Percentiles rank a stretch among this genome's conserved stretches.
Evolutionary conservation across 2,329 filamentous ascomycete species (phyloP).

Genomic region (Cladosporium colombiae): DNA sequence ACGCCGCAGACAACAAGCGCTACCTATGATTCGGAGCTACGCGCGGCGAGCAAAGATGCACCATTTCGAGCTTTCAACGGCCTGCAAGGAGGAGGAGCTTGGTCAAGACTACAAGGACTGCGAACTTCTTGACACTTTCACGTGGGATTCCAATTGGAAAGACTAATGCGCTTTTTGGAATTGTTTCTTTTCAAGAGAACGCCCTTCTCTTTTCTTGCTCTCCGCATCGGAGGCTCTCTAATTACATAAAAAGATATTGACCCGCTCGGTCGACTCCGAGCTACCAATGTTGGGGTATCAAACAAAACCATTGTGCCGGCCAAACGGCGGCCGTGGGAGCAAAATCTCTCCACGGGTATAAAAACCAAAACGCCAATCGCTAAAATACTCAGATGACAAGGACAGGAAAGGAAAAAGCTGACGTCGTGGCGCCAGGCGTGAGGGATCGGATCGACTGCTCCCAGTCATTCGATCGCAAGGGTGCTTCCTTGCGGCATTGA

Average conservation of each 20-base stretch:
- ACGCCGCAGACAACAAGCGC: neutral
- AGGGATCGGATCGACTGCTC: neutral
- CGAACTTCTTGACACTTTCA: no score
- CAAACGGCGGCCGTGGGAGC: constrained; percentile 8
- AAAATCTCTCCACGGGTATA: neutral
- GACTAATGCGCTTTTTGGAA: no score
- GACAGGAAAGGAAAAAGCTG: neutral
- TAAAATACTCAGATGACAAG: neutral
- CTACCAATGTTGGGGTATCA: neutral
- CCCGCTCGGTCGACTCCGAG: neutral
- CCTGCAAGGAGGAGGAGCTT: no score
- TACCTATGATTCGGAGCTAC: no score
- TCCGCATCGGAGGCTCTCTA: neutral
- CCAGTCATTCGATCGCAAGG: neutral
- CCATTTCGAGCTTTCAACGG: no score
- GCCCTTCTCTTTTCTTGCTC: neutral
- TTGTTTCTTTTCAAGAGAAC: neutral
- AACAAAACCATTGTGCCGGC: constrained; percentile 1
- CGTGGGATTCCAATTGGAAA: no score
- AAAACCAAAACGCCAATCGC: neutral
- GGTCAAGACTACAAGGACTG: no score
- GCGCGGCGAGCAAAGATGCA: no score
- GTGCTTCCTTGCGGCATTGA: neutral
- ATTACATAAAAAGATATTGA: neutral
- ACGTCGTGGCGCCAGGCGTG: neutral